Evolutionary conservation across 441 rosid genomes (phyloP).

Genomic region (Euphorbia corollata): DNA sequence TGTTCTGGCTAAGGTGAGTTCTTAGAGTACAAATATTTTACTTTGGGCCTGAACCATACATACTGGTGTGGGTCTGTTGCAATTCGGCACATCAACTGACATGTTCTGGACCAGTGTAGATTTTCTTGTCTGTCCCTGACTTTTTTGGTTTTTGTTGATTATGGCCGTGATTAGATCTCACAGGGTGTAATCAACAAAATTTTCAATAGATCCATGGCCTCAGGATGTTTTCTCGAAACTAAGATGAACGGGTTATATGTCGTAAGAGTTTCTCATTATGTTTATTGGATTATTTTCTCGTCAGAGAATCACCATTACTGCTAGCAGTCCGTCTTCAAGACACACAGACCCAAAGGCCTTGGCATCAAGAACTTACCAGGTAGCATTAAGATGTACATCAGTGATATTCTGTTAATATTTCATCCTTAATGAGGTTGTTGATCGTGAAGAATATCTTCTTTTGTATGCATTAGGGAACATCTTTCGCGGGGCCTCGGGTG

Average conservation of each 20-base stretch:
- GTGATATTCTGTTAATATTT: background rate
- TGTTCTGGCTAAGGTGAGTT: conserved; percentile 67
- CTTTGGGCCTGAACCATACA: no score
- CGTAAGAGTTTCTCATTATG: conserved; percentile 17
- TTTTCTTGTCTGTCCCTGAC: no score
- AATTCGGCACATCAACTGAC: no score
- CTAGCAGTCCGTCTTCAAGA: conserved; percentile 86
- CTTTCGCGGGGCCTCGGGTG: conserved; percentile 76
- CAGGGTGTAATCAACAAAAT: no score
- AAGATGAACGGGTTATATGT: background rate
- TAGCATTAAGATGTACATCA: conserved; percentile 17
- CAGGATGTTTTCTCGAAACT: no score
- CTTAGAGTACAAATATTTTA: background rate
- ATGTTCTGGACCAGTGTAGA: no score
- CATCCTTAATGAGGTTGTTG: background rate
- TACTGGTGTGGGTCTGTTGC: no score
- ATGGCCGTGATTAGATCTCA: no score
- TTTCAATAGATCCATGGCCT: no score
- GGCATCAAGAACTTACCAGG: conserved; percentile 85
- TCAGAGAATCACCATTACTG: conserved; percentile 65
- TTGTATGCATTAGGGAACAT: conserved; percentile 53
- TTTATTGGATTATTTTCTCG: conserved; percentile 26
- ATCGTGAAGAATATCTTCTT: conserved; percentile 1
- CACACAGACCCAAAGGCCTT: conserved; percentile 84
- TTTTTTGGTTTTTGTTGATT: no score